Percentiles rank a stretch among this genome's conserved stretches.
Evolutionary conservation across 495 filamentous ascomycete genomes (phyloP).

Genomic region (Umbilicaria muhlenbergii): DNA sequence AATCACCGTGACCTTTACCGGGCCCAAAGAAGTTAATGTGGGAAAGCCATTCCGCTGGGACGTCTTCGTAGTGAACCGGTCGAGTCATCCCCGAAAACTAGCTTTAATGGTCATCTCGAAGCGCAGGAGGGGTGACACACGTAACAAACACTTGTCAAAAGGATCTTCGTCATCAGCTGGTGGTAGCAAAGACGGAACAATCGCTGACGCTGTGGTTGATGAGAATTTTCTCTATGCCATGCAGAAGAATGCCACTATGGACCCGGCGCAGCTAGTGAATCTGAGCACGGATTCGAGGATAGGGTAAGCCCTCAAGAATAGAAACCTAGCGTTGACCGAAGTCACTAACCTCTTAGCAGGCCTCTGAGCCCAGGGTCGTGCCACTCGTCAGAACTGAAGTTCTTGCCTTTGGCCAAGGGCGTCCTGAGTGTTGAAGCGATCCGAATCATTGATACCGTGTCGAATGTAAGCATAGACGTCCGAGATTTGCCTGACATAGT

Average conservation of each 20-base stretch:
- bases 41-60: conserved; percentile 75
- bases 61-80: conserved; percentile 79
- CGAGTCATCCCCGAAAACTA: conserved; percentile 51
- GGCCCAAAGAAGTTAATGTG: conserved; percentile 42
- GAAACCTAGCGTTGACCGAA: not conserved
- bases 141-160: conserved; percentile 34
- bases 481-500: conserved; percentile 63
- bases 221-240: conserved; percentile 72
- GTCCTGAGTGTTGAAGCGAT: conserved; percentile 66
- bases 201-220: conserved; percentile 70
- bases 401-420: conserved; percentile 61
- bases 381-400: conserved; percentile 62
- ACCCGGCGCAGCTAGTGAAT: conserved; percentile 59
- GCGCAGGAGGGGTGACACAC: conserved; percentile 49
- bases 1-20: conserved; percentile 61
- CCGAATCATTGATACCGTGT: conserved; percentile 65
- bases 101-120: conserved; percentile 66
- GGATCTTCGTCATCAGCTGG: conserved; percentile 30
- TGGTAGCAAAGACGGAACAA: conserved; percentile 26
- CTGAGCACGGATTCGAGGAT: conserved; percentile 72
- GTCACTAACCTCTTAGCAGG: conserved; percentile 17
- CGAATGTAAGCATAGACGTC: conserved; percentile 70
- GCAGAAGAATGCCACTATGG: conserved; percentile 58
- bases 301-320: conserved; percentile 37
- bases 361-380: conserved; percentile 63